Base-by-base conservation (phyloP, 1,139 yeast species). In the Debaryomyces subglobosus region DNA sequence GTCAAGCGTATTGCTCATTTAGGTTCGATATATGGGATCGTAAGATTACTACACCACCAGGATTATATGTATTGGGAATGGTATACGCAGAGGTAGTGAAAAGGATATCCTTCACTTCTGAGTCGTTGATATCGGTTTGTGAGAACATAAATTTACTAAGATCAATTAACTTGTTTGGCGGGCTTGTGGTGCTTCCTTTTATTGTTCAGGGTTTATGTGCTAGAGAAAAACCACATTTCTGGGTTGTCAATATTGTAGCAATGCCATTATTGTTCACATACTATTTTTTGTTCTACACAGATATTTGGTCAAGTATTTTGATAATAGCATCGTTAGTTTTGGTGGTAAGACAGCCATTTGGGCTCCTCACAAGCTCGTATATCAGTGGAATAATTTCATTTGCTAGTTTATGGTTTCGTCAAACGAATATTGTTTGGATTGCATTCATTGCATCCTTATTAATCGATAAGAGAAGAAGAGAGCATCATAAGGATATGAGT, bases 11-110 rank as follows among this genome's bases (percentile, higher is more conserved):
- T 62, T 81, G 90, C 52, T 58, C 67, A 1, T 86, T 86, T 10
- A 71, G 81, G 43, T 90, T 85, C 68, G 51, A 54, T 12, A 60
- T 71, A 1, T 94, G 98, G 97, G 94, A 94, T 64, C 77, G 84
- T 32, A 94, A 92, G 63, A 90, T 95, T 63, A 94, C 99, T 3
- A 94, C 99, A 0, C 99, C 99, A 1, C 99, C 99, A 1, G 99
- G 99, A 0, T 70, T 94, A 33, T 94, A 94, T 61, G 54, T 78
- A 8, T 59, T 91, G 9, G 96, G 92, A 1, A 78, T 77, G 53
- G 46, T 68, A 4, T 82, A 75, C 59, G 64, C 78, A 42, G 66
- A 75, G 50, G 23, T 68, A 2, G 38, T 72, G 36, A 57, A 60
- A 48, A 34, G 56, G 39, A 23, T 63, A 24, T 44, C 63, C 34